phyloP scores from a whole-genome alignment of 2,329 filamentous ascomycete genomes.

The Polychaeton citri region DNA sequence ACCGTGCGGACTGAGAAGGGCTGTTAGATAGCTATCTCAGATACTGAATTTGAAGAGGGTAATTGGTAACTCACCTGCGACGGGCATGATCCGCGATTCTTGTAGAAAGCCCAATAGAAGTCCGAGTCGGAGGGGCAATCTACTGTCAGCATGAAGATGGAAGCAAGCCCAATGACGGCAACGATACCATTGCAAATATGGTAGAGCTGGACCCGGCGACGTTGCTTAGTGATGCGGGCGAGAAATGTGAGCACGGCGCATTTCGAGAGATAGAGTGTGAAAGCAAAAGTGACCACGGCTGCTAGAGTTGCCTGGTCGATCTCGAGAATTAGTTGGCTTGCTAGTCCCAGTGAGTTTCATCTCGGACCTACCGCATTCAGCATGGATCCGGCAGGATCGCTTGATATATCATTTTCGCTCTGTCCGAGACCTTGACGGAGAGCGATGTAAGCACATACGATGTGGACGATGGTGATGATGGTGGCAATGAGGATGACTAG shows the following conservation, averaged over 20 bases:
- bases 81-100: conserved; percentile 12
- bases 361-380: conserved; percentile 13
- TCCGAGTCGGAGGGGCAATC: conserved; percentile 13
- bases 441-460: conserved; percentile 15
- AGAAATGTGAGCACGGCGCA: conserved; percentile 19
- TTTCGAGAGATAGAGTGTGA: conserved; percentile 19
- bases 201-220: conserved; percentile 13
- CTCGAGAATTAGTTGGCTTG: background rate
- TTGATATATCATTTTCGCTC: conserved; percentile 7
- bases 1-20: conserved; percentile 14
- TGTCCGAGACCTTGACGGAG: conserved; percentile 15
- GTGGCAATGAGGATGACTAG: conserved; percentile 16
- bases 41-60: background rate
- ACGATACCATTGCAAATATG: conserved; percentile 12
- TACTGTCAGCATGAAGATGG: conserved; percentile 15
- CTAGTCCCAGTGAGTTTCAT: background rate
- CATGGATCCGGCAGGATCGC: conserved; percentile 5
- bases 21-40: background rate
- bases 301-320: conserved; percentile 14
- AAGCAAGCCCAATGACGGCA: conserved; percentile 14
- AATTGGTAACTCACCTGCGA: conserved; percentile 11
- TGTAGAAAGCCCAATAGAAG: conserved; percentile 18
- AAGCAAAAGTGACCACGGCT: conserved; percentile 16
- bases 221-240: conserved; percentile 17
- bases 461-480: conserved; percentile 15